Evolutionary conservation across 2,329 filamentous ascomycete genomes (phyloP).

Genomic region (Aureobasidium musti): DNA sequence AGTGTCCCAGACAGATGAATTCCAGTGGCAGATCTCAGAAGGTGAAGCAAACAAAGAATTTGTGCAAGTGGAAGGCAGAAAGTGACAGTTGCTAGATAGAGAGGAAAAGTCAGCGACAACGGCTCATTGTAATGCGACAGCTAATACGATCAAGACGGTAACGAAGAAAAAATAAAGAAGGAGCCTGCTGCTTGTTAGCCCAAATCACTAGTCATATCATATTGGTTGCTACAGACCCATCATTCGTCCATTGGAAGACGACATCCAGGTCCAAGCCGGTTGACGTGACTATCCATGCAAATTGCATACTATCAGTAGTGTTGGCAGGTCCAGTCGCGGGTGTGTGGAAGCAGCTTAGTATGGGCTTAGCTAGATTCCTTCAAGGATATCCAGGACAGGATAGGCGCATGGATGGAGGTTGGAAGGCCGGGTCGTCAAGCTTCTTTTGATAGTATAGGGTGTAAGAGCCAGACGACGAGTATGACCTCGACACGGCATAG

Average conservation of each 20-base stretch:
- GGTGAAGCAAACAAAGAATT: constrained; percentile 30
- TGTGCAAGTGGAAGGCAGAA: constrained; percentile 27
- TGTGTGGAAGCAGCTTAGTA: background rate
- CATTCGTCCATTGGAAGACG: background rate
- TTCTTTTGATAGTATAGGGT: background rate
- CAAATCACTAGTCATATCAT: background rate
- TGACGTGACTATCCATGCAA: too few species aligned
- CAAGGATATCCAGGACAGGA: background rate
- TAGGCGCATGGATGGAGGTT: too few species aligned
- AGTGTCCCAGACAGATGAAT: constrained; percentile 29
- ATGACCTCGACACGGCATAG: background rate
- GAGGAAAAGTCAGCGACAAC: constrained; percentile 24
- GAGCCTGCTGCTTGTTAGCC: constrained; percentile 26
- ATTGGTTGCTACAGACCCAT: constrained; percentile 24
- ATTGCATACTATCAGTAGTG: background rate
- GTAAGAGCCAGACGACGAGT: background rate
- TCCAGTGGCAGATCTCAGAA: constrained; percentile 31
- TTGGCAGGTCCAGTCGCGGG: background rate
- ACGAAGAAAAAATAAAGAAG: constrained; percentile 17
- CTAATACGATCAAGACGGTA: background rate
- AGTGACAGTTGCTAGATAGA: constrained; percentile 30
- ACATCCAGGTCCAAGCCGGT: background rate
- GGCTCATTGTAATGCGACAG: background rate
- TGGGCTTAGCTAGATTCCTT: background rate
- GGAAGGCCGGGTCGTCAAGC: background rate